Percentiles rank a stretch among this genome's conserved stretches.
Conservation (phyloP, 768 basidiomycete genomes). For the Trametes punicea region DNA sequence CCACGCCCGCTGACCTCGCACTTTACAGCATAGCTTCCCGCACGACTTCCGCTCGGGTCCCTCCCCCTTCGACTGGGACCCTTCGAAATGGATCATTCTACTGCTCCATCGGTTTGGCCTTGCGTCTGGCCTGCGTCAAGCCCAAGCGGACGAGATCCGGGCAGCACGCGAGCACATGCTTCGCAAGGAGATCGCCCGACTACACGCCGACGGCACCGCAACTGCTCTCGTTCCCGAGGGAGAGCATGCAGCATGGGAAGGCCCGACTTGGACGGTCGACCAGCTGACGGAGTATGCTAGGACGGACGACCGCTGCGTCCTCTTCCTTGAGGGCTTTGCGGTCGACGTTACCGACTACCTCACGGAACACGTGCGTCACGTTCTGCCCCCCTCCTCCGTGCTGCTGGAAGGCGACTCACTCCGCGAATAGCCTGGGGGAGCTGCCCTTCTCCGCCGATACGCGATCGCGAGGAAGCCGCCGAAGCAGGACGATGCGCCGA, state of each 20-base stretch:
- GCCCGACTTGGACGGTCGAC: conserved; percentile 39
- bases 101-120: conserved; percentile 47
- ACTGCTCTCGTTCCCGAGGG: conserved; percentile 11
- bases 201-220: background rate
- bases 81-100: conserved; percentile 75
- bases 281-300: conserved; percentile 38
- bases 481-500: background rate
- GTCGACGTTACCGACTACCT: conserved; percentile 62
- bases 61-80: conserved; percentile 64
- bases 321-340: conserved; percentile 58
- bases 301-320: conserved; percentile 37
- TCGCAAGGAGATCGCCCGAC: conserved; percentile 30
- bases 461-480: conserved; percentile 29
- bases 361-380: conserved; percentile 57
- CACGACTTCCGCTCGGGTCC: conserved; percentile 75
- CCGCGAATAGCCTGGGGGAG: conserved; percentile 52
- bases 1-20: background rate
- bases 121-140: conserved; percentile 47
- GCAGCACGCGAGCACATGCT: conserved; percentile 50
- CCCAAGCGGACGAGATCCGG: conserved; percentile 44
- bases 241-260: conserved; percentile 31
- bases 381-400: background rate
- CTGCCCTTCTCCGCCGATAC: conserved; percentile 50
- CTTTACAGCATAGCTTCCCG: conserved; percentile 65
- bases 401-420: background rate